phyloP scores from a whole-genome alignment of 768 basidiomycete species.

The Infundibulicybe gibba region DNA sequence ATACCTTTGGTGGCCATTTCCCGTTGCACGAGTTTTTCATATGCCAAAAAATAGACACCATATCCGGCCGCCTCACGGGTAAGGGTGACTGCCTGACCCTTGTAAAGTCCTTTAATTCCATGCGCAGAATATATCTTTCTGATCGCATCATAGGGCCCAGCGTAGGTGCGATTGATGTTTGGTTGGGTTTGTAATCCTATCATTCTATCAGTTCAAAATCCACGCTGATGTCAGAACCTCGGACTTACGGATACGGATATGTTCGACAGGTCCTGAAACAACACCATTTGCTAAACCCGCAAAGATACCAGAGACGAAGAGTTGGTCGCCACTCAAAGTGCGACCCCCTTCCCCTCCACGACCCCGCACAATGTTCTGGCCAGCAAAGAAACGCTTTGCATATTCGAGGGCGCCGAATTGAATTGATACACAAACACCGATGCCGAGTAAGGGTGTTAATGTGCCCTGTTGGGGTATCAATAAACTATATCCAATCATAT shows the following conservation, averaged over 20 bases:
- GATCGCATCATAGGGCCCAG: conserved; percentile 85
- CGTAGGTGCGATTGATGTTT: conserved; percentile 68
- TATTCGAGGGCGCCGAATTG: conserved; percentile 91
- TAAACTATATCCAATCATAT: neutral
- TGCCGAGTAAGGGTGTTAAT: conserved; percentile 84
- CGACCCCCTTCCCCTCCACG: conserved; percentile 64
- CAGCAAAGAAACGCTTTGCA: conserved; percentile 75
- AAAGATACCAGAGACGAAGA: conserved; percentile 72
- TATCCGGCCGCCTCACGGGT: conserved; percentile 81
- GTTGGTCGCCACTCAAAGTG: conserved; percentile 56
- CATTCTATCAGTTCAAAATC: conserved; percentile 3
- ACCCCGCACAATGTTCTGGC: conserved; percentile 55
- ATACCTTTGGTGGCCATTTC: conserved; percentile 77
- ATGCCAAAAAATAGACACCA: conserved; percentile 86
- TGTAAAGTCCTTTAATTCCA: conserved; percentile 85
- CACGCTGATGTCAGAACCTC: neutral
- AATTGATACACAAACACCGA: conserved; percentile 93
- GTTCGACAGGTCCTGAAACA: conserved; percentile 95
- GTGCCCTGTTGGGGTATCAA: conserved; percentile 60
- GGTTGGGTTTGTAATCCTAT: conserved; percentile 91
- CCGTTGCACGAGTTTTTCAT: conserved; percentile 88
- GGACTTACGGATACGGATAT: conserved; percentile 88
- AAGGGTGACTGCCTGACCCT: conserved; percentile 89
- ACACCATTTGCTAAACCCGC: conserved; percentile 91
- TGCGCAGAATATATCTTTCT: conserved; percentile 74